Evolutionary conservation across 495 filamentous ascomycete genomes (phyloP), one percentile per base, ranked within the genome.

Genomic region (Aspergillus sclerotiicarbonarius): DNA sequence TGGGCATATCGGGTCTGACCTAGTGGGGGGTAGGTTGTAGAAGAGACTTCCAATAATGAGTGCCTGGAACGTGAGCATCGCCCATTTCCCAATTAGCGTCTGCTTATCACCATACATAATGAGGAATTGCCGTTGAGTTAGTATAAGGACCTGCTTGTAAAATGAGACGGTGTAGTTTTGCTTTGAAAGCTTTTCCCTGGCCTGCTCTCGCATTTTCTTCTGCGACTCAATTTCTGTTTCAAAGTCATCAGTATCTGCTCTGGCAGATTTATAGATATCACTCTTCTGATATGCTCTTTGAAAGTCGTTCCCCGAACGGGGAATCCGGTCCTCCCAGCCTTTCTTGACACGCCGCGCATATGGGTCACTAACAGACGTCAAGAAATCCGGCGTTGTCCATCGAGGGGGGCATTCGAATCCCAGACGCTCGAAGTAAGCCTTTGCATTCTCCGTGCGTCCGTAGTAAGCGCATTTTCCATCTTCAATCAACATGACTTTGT

Each of bases 21-120:
- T 78, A 12, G 85, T 89, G 9, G 76, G 54, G 0, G 87, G 87
- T 1, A 86, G 79, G 44, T 91, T 75, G 70, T 83, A 93, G 65
- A 92, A 95, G 10, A 92, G 65, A 56, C 83, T 87, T 37, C 91
- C 90, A 18, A 92, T 81, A 53, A 96, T 89, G 6, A 94, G 71
- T 21, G 86, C 84, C 62, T 90, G 86, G 69, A 90, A 87, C 30
- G 90, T 58, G 41, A 89, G 83, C 44, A 83, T 83, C 19, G 77
- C 76, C 78, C 82, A 84, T 62, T 79, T 79, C 5, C 71, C 73
- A 39, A 69, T 56, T 21, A 87, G 66, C 1, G 80, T 79, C 35
- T 77, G 71, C 58, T 68, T 76, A 56, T 88, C 86, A 10, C 85
- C 84, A 56, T 80, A 65, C 79, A 90, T 88, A 47, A 90, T 79